Base-by-base conservation (phyloP, 1,284 basidiomycete genomes). In the Takashimella koratensis region DNA sequence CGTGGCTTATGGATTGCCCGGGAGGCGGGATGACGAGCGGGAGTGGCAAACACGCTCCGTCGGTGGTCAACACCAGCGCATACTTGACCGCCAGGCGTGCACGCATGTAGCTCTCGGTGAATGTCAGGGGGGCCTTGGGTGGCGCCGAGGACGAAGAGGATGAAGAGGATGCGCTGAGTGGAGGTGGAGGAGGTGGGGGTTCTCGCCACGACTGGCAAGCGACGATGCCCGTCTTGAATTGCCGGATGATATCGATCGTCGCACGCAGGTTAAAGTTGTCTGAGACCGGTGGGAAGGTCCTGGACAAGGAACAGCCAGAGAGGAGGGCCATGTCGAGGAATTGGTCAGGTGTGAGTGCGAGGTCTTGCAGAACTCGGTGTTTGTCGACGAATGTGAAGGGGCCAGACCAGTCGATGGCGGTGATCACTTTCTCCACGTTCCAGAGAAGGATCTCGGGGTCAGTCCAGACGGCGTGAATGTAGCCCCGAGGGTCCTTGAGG, bases 261-360 rank as follows among this genome's bases (percentile, higher is more conserved):
- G 85, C 83, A 66, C 90, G 90, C 57, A 94, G 78, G 0, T 84
- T 83, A 68, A 88, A 86, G 57, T 68, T 69, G 59, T 87, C 86
- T 74, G 87, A 53, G 81, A 81, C 55, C 81, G 87, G 89, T 39
- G 88, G 93, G 82, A 95, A 95, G 11, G 93, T 85, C 2, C 85
- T 84, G 5, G 86, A 86, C 64, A 90, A 82, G 39, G 94, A 90
- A 62, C 87, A 95, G 23, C 96, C 96, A 39, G 94, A 85, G 39
- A 99, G 82, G 61, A 99, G 87, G 20, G 86, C 87, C 58, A 93
- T 82, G 73, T 99, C 95, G 60, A 98, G 84, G 78, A 98, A 96
- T 72, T 97, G 93, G 68, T 97, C 93, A 62, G 92, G 86, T 30
- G 75, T 82, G 49, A 97, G 70, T 6, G 80, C 82, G 25, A 98